These are phyloP conservation scores for Gossypium laxum DNA, from an alignment of 441 rosid species.

Conservation along the genomic window DNA sequence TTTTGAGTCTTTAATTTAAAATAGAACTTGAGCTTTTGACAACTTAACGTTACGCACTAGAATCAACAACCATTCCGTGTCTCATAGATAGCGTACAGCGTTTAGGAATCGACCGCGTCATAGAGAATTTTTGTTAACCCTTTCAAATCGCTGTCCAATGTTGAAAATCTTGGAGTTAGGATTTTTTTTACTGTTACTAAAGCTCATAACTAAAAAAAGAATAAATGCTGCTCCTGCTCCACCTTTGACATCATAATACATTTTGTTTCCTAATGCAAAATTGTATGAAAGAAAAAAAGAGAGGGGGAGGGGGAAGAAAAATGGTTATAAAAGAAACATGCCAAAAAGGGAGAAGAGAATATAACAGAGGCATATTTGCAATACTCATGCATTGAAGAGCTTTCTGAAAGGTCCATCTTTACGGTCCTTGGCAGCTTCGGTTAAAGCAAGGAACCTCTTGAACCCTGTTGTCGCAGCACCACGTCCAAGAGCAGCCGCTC, in stretches of 20 bases:
- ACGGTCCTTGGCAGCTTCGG: constrained; percentile 95
- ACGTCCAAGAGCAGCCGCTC: constrained; percentile 97
- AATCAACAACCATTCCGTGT: no score
- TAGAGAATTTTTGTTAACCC: neutral
- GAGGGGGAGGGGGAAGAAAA: neutral
- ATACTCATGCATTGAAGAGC: constrained; percentile 56
- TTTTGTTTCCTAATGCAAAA: neutral
- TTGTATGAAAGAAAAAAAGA: neutral
- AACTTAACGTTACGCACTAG: no score
- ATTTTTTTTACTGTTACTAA: neutral
- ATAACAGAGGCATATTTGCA: neutral
- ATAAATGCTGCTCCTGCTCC: neutral
- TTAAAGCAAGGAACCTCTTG: constrained; percentile 96
- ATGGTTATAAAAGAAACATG: neutral
- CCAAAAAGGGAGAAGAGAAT: neutral
- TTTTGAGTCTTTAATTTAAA: no score
- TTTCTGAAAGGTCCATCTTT: constrained; percentile 90
- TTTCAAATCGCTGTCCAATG: neutral
- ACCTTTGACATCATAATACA: neutral
- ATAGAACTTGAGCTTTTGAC: no score
- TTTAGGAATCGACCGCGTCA: neutral
- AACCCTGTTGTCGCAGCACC: constrained; percentile 97
- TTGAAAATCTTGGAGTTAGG: neutral
- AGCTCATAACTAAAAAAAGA: neutral
- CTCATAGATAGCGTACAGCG: no score